Evolutionary conservation across 148 eudicot species (phyloP), one percentile per base, ranked within the genome.

Genomic region (Diospyros kaki): DNA sequence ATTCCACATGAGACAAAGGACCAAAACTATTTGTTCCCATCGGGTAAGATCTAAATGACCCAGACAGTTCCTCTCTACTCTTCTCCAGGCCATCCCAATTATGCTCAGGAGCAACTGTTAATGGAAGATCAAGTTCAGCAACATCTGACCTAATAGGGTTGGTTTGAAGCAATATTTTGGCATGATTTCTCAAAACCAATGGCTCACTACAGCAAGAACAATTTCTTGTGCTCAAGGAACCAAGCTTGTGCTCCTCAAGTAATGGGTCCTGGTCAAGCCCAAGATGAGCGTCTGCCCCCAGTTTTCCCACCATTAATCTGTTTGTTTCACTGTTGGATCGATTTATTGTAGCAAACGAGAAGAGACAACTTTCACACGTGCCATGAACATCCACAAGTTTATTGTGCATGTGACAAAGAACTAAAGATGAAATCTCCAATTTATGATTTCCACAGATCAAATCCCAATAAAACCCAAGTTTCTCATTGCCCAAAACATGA

Each of bases 311-410:
- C 77, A 92, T 78, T 68, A 92, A 69, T 75, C 90, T 84, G 72
- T 86, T 89, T 54, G 90, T 90, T 69, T 92, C 97, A 1, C 92
- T 78, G 83, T 89, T 90, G 28, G 96, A 89, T 82, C 87, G 87
- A 77, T 92, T 90, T 80, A 83, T 83, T 43, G 88, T 88, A 75
- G 95, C 93, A 75, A 86, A 92, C 39, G 98, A 94, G 77, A 89
- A 87, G 48, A 94, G 91, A 74, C 98, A 94, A 74, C 68, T 89
- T 78, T 94, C 98, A 80, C 98, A 94, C 74, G 91, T 73, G 46
- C 83, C 87, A 70, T 86, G 91, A 73, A 89, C 90, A 88, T 95
- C 94, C 70, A 85, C 93, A 65, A 92, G 93, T 54, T 87, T 90
- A 70, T 87, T 81, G 75, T 92, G 98, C 66, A 73, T 81, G 75